Evolutionary conservation across 2,329 filamentous ascomycete genomes (phyloP).

Genomic region (Myriosclerotinia duriaeana): DNA sequence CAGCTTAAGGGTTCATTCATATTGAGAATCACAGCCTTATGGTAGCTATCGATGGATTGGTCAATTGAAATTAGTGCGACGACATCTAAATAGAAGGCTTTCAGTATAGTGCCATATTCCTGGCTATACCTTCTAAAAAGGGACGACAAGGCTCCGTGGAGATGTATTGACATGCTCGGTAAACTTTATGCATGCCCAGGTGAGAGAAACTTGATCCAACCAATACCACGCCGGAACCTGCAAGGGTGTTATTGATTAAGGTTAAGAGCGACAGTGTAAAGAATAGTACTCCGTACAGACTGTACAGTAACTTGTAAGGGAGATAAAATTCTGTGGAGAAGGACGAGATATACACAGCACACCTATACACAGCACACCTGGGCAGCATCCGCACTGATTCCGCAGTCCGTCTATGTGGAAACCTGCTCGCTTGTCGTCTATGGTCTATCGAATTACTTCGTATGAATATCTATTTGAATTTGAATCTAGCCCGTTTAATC

Average conservation of each 20-base stretch:
- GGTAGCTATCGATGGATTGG: neutral
- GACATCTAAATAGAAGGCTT: slow-evolving; percentile 15
- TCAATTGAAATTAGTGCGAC: slow-evolving; percentile 1
- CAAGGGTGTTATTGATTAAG: slow-evolving; percentile 1
- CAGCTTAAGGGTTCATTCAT: slow-evolving; percentile 5
- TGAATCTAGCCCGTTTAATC: slow-evolving; percentile 10
- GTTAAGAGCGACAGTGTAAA: slow-evolving; percentile 1
- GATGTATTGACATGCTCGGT: slow-evolving; percentile 9
- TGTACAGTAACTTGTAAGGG: neutral
- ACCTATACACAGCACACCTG: neutral
- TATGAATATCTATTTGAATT: neutral
- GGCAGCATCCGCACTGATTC: neutral
- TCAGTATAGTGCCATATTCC: neutral
- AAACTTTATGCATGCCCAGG: slow-evolving; percentile 4
- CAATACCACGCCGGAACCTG: neutral
- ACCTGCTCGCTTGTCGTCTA: slow-evolving; percentile 6
- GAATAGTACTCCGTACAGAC: neutral
- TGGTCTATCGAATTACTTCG: no score
- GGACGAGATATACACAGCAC: slow-evolving; percentile 3
- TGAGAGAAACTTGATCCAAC: neutral
- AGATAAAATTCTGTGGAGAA: slow-evolving; percentile 7
- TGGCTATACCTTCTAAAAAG: slow-evolving; percentile 11
- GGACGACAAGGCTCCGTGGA: slow-evolving; percentile 21
- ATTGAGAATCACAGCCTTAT: slow-evolving; percentile 10
- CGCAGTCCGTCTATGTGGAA: neutral